Evolutionary conservation across 2,329 filamentous ascomycete species (phyloP).

Genomic region (Diaporthe nobilis): DNA sequence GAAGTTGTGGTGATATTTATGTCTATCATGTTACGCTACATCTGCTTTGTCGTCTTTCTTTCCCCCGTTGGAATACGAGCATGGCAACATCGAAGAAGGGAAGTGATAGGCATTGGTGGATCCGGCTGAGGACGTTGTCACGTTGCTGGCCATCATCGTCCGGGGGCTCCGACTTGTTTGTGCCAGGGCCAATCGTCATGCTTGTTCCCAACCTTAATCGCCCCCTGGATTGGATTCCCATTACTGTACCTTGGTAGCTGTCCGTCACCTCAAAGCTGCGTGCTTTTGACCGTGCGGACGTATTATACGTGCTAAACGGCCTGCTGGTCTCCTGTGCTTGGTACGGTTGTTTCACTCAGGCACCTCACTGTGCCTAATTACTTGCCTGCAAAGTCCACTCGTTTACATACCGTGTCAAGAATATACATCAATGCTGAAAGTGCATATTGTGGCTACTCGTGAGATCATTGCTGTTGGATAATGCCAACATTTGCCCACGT

Average conservation of each 20-base stretch:
- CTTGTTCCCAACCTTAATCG: conserved; percentile 28
- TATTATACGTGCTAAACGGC: background rate
- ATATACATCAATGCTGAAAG: background rate
- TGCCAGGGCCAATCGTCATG: background rate
- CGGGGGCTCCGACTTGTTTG: conserved; percentile 19
- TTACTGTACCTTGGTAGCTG: too few relatives aligned
- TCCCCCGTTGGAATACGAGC: background rate
- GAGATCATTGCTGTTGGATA: background rate
- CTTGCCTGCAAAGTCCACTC: background rate
- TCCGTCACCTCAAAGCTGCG: background rate
- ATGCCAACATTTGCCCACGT: background rate
- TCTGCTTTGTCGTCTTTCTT: background rate
- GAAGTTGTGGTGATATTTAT: conserved; percentile 22
- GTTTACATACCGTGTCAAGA: too few relatives aligned
- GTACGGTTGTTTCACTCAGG: too few relatives aligned
- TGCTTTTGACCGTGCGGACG: rapidly evolving
- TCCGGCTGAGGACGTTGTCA: conserved; percentile 19
- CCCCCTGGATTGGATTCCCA: background rate
- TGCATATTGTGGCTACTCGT: background rate
- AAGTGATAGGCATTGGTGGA: conserved; percentile 13
- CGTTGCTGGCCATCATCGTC: conserved; percentile 9
- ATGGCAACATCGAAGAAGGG: conserved; percentile 8
- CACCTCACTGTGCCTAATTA: background rate
- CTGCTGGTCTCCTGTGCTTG: background rate
- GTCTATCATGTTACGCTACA: background rate